These are phyloP conservation scores for Maudiozyma humilis DNA, from an alignment of 1,139 yeast genomes.

Conservation along the genomic window DNA sequence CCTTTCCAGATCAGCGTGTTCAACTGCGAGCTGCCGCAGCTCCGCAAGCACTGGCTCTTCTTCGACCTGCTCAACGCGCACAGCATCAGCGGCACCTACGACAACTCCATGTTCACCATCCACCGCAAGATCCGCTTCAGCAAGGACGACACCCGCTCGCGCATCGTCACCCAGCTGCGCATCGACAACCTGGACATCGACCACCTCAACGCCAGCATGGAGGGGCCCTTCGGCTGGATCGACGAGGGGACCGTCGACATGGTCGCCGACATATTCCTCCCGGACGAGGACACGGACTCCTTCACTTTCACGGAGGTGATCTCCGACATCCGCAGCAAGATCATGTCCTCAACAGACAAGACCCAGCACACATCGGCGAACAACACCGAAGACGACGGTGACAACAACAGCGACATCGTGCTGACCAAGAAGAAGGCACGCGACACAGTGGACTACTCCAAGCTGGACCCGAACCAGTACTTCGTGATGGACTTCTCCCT, in stretches of 20 bases:
- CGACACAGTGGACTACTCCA: conserved; percentile 34
- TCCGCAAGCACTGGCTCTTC: conserved; percentile 88
- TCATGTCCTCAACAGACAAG: conserved; percentile 4
- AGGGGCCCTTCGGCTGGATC: conserved; percentile 97
- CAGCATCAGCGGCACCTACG: conserved; percentile 84
- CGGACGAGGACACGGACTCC: conserved; percentile 20
- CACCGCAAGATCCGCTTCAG: conserved; percentile 58
- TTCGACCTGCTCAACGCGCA: conserved; percentile 80
- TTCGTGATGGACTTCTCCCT: conserved; percentile 74
- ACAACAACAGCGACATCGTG: neutral
- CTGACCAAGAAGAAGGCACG: conserved; percentile 15
- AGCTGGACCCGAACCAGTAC: conserved; percentile 19
- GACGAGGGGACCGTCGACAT: conserved; percentile 85
- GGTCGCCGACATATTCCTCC: conserved; percentile 62
- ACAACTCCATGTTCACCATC: conserved; percentile 83
- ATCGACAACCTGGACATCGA: conserved; percentile 81
- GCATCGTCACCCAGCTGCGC: conserved; percentile 66
- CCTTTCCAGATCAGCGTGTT: conserved; percentile 82
- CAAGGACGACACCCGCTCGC: conserved; percentile 36
- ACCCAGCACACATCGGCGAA: neutral
- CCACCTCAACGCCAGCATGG: conserved; percentile 80
- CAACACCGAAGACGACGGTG: neutral
- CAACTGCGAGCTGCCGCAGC: conserved; percentile 67
- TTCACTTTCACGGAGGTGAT: conserved; percentile 20
- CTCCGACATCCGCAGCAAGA: conserved; percentile 20